Base-by-base conservation (phyloP, 768 basidiomycete species). In the Leucosporidium yakuticum region DNA sequence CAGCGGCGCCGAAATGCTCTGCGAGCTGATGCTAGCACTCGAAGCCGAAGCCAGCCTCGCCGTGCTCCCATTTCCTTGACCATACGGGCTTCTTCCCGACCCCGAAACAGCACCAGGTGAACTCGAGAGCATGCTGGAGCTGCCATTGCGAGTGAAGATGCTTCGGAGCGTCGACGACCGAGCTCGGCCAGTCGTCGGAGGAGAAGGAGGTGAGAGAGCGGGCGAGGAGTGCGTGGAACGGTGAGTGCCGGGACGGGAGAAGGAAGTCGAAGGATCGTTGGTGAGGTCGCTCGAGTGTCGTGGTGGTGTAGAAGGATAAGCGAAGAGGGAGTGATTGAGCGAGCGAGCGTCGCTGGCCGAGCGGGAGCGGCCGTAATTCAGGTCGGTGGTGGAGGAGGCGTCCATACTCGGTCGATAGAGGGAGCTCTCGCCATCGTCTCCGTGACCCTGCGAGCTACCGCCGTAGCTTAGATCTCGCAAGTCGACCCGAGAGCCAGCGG, bases 1-100 rank as follows among this genome's bases (percentile, higher is more conserved):
- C 5, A 74, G n/a, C 17, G 73, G 73, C 17, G 60, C 58, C 32
- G 67, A 68, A 51, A 74, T 74, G 34, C 51, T 48, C 54, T 53
- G 31, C 25, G 55, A 62, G 21, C 60, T 62, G 20, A 71, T 8
- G 27, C 67, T 68, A 36, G 55, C 47, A 23, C 34, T 21, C 25
- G 63, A 64, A 21, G 27, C 62, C 25, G 47, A 64, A 15, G 55
- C 60, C 39, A 64, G 44, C 44, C 59, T 25, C 27, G 25, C 23
- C 58, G 55, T 36, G 23, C 72, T 67, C 32, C 39, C 6, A 27
- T 27, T 60, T 11, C 56, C 60, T 20, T 71, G 69, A 11, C 73
- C 68, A 56, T 75, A 71, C 29, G 70, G 69, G 27, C 70, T 70
- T 57, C 56, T 15, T 1, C 64, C 66, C 47, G 53, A 25, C 36